Evolutionary conservation across 768 basidiomycete genomes (phyloP).

Genomic region (Leccinum ochraceum): DNA sequence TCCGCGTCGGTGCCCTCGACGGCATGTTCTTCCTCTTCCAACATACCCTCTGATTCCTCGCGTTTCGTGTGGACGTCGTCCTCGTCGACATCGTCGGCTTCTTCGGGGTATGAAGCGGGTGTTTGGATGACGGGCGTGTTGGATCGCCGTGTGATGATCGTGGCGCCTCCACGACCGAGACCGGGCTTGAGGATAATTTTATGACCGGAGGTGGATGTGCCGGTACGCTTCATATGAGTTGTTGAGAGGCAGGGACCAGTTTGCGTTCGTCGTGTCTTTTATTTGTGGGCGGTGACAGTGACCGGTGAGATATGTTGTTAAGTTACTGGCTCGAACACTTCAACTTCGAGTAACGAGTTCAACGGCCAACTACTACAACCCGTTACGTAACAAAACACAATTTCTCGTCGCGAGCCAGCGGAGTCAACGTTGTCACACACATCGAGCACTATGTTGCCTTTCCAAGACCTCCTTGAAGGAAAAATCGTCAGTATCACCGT

Average conservation of each 20-base stretch:
- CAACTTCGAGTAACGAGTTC: not conserved
- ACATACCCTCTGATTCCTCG: conserved; percentile 32
- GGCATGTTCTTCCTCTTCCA: conserved; percentile 34
- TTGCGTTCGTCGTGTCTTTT: conserved; percentile 1
- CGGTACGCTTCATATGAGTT: conserved; percentile 24
- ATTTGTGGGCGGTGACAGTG: not conserved
- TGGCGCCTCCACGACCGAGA: conserved; percentile 29
- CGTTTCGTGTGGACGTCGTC: conserved; percentile 30
- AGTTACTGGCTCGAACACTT: not conserved
- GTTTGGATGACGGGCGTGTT: conserved; percentile 22
- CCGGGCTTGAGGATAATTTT: conserved; percentile 47
- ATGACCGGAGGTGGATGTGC: conserved; percentile 24
- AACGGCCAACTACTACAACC: not conserved
- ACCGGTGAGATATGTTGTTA: too few species aligned
- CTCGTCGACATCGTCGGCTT: conserved; percentile 25
- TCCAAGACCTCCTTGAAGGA: conserved; percentile 32
- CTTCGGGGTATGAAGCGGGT: conserved; percentile 20
- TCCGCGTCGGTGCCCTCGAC: conserved; percentile 30
- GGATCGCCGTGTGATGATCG: conserved; percentile 28
- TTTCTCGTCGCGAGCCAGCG: too few species aligned
- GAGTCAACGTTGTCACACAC: conserved; percentile 2
- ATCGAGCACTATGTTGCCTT: conserved; percentile 21
- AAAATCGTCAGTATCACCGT: conserved; percentile 27
- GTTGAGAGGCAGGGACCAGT: not conserved
- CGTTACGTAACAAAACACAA: conserved; percentile 18